A percentile compares a stretch with the other conserved stretches of the same genome.
These are phyloP conservation scores for Ophiorrhiza pumila DNA, from an alignment of 257 asterid species.

Conservation along the genomic window DNA sequence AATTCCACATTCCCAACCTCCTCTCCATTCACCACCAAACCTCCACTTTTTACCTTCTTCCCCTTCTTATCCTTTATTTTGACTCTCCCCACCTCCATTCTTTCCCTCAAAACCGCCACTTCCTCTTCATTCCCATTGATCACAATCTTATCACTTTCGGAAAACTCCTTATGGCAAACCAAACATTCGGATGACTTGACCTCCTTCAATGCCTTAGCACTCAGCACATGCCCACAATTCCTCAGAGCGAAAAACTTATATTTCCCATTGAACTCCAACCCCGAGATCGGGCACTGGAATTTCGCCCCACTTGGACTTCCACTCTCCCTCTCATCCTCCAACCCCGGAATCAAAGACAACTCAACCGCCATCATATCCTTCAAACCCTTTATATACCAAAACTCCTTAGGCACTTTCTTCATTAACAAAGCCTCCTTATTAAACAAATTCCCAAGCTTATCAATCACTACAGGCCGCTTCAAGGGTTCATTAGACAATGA, in stretches of 20 bases:
- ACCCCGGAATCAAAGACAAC: slow-evolving; percentile 48
- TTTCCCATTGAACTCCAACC: slow-evolving; percentile 78
- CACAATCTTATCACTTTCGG: slow-evolving; percentile 64
- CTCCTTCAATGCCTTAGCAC: slow-evolving; percentile 87
- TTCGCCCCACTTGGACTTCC: slow-evolving; percentile 30
- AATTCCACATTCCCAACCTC: slow-evolving; percentile 28
- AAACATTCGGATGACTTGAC: slow-evolving; percentile 70
- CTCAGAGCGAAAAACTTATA: slow-evolving; percentile 60
- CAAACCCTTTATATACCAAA: slow-evolving; percentile 78
- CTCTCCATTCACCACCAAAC: slow-evolving; percentile 22
- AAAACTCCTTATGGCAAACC: slow-evolving; percentile 71
- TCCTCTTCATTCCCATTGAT: slow-evolving; percentile 89
- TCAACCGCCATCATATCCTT: slow-evolving; percentile 84
- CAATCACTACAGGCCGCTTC: slow-evolving; percentile 72
- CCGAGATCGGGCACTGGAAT: slow-evolving; percentile 80
- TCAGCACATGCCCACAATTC: slow-evolving; percentile 82
- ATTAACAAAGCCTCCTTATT: slow-evolving; percentile 82
- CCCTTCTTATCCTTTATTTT: slow-evolving; percentile 57
- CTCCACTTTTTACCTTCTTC: slow-evolving; percentile 38
- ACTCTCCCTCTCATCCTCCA: slow-evolving; percentile 21
- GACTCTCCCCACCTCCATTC: slow-evolving; percentile 54
- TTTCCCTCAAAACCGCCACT: slow-evolving; percentile 66
- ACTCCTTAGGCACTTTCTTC: slow-evolving; percentile 77
- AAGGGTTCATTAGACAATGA: slow-evolving; percentile 76
- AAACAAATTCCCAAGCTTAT: slow-evolving; percentile 79